Evolutionary conservation across 129 eudicot species (phyloP), one percentile per base, ranked within the genome.

Genomic region (Apium graveolens): DNA sequence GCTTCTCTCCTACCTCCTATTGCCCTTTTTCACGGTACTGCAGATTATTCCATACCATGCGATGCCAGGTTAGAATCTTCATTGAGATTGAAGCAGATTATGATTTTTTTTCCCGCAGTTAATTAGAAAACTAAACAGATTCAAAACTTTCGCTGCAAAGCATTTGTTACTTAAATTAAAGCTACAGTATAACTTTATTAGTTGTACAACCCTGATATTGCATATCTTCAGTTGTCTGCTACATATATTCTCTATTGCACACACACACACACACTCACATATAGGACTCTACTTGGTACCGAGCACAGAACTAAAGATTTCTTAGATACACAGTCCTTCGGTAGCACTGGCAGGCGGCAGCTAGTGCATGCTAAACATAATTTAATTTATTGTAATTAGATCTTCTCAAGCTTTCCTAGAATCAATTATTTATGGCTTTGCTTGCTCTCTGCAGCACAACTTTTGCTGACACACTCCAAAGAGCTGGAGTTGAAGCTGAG

Each of bases 1-100:
- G 89, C 89, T 57, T 87, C 94, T 76, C 87, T 90, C 62, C 75
- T 95, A 63, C 97, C 98, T 77, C 97, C 89, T 37, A 80, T 84
- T 42, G 49, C 80, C 70, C 92, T 95, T 68, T 95, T 91, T 80
- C 97, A 95, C 74, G 98, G 98, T 16, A 88, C 93, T 55, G 91
- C 87, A 53, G 97, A 91, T 83, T 91, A 91, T 88, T 87, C 97
- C 17, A 91, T 95, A 43, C 97, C 98, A 44, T 86, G 92, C 31
- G 94, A 88, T 79, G 69, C 88, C 88, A 95, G 98, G 98, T 95
- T 26, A 53, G 74, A 60, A 29, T 49, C 65, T 57, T 45, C 13
- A 21, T 16, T 77, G n/a, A n/a, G n/a, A 17, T 42, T 17, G 14
- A 42, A n/a, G 34, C 38, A 70, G 17, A 62, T 70, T 20, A 39